phyloP scores from a whole-genome alignment of 495 filamentous ascomycete genomes.

The Talaromyces adpressus region DNA sequence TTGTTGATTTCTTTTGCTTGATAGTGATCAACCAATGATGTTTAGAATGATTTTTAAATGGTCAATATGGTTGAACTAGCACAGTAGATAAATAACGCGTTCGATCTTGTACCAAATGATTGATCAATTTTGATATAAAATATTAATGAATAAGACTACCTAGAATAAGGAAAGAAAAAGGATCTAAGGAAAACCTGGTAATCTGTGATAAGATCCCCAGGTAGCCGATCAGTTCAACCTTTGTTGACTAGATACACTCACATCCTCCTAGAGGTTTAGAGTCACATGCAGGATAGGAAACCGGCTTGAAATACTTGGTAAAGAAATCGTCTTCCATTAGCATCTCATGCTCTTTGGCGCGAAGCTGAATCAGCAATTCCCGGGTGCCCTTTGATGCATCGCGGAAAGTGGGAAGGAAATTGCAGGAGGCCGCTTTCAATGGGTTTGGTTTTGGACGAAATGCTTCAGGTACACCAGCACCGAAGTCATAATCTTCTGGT shows the following conservation, averaged over 20 bases:
- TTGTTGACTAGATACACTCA: neutral
- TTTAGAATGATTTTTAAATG: neutral
- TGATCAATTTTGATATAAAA: neutral
- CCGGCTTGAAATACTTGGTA: conserved; percentile 17
- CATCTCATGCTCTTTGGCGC: conserved; percentile 12
- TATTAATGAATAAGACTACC: neutral
- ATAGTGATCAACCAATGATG: neutral
- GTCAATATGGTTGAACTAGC: neutral
- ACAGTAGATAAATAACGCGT: neutral
- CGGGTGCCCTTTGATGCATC: neutral
- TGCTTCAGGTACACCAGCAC: neutral
- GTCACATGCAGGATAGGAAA: neutral
- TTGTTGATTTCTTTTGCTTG: neutral
- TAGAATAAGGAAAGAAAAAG: neutral
- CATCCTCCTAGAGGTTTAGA: neutral
- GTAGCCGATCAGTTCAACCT: neutral
- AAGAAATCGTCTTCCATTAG: conserved; percentile 16
- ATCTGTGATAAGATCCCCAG: neutral
- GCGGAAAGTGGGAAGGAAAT: neutral
- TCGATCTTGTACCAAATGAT: neutral
- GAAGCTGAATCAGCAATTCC: conserved; percentile 18
- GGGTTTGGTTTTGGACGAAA: neutral
- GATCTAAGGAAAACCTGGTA: neutral
- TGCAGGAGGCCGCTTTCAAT: neutral
- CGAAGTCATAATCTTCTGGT: neutral